Evolutionary conservation across 768 basidiomycete genomes (phyloP).

Genomic region (Chalciporus pseudorubinellus): DNA sequence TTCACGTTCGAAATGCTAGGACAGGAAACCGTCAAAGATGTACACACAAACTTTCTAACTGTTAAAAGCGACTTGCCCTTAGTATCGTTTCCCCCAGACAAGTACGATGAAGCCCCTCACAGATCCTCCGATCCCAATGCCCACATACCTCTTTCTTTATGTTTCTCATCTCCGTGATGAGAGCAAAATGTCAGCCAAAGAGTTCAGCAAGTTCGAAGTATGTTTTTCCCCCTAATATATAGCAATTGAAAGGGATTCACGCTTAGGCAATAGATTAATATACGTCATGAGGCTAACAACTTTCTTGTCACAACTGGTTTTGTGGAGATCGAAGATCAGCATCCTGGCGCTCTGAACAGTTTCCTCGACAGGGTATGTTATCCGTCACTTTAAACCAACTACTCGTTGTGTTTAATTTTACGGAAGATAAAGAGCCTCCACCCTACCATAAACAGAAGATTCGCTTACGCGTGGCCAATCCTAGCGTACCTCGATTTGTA

Average conservation of each 20-base stretch:
- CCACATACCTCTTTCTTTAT: neutral
- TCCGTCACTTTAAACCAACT: neutral
- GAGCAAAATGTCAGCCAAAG: neutral
- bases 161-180: neutral
- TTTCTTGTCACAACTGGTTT: neutral
- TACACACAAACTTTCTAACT: slow-evolving; percentile 1
- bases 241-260: neutral
- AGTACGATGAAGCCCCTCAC: slow-evolving; percentile 3
- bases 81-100: neutral
- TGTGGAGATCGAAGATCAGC: slow-evolving; percentile 12
- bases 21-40: slow-evolving; percentile 1
- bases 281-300: neutral
- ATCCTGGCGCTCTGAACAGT: neutral
- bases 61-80: slow-evolving; percentile 1
- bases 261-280: neutral
- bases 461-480: slow-evolving; percentile 1
- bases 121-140: slow-evolving; percentile 9
- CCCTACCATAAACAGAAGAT: slow-evolving; percentile 1
- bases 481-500: slow-evolving; percentile 1
- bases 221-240: neutral
- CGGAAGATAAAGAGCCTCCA: neutral
- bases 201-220: slow-evolving; percentile 7
- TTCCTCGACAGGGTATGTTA: slow-evolving; percentile 16
- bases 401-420: no score
- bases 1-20: neutral